Percentiles rank a stretch among this genome's conserved stretches.
phyloP scores from a whole-genome alignment of 495 filamentous ascomycete species.

The Tuber borchii region DNA sequence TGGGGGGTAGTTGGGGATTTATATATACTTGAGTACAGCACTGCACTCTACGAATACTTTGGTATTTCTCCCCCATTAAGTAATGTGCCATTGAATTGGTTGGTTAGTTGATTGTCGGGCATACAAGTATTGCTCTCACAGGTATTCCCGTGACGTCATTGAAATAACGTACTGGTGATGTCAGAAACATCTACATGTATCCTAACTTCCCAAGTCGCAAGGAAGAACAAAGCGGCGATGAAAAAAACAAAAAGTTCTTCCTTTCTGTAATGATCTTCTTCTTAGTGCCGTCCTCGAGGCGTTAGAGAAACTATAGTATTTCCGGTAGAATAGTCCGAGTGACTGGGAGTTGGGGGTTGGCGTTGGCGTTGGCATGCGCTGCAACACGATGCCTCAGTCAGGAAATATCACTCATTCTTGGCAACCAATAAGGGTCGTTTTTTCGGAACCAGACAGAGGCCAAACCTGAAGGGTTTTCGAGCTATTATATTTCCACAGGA shows the following conservation, averaged over 20 bases:
- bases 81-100: neutral
- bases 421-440: neutral
- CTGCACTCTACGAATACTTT: neutral
- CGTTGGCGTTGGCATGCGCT: neutral
- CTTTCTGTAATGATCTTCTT: neutral
- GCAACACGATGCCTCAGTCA: neutral
- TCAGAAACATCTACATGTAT: neutral
- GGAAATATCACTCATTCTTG: neutral
- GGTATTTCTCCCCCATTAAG: neutral
- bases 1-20: neutral
- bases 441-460: too few species aligned
- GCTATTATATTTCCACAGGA: too few species aligned
- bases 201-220: neutral
- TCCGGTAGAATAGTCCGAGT: neutral
- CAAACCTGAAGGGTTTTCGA: too few species aligned
- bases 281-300: neutral
- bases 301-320: neutral
- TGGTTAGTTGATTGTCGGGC: neutral
- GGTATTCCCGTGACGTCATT: slow-evolving; percentile 10
- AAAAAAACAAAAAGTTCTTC: neutral
- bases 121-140: neutral
- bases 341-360: too few species aligned
- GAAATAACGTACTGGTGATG: slow-evolving; percentile 3
- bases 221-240: neutral
- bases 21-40: neutral